These are phyloP conservation scores for Beta macrorhiza DNA, from an alignment of 179 eudicot genomes.

Conservation along the genomic window DNA sequence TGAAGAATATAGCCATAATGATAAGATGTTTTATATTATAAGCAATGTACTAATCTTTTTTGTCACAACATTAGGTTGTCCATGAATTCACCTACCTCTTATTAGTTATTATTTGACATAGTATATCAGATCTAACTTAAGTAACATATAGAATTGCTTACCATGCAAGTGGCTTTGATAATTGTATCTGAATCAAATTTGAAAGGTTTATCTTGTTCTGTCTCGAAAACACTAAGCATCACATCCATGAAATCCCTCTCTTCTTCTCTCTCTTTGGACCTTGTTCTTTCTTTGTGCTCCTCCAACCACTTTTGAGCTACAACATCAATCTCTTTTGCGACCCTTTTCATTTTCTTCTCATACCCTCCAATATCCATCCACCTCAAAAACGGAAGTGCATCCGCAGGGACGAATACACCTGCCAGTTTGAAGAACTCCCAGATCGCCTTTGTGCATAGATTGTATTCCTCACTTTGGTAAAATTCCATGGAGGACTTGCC, in stretches of 20 bases:
- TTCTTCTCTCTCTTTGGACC: not conserved
- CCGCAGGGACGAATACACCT: constrained; percentile 6
- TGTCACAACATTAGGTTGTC: too few relatives aligned
- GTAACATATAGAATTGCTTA: not conserved
- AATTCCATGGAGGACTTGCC: constrained; percentile 17
- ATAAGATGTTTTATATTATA: too few relatives aligned
- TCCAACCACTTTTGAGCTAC: constrained; percentile 27
- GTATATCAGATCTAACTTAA: too few relatives aligned
- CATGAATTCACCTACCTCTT: too few relatives aligned
- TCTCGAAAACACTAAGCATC: not conserved
- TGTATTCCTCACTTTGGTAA: not conserved
- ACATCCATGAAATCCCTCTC: constrained; percentile 11
- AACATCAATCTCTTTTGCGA: constrained; percentile 13
- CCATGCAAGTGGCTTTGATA: constrained; percentile 10
- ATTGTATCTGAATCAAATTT: not conserved
- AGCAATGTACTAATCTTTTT: too few relatives aligned
- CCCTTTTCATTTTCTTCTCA: constrained; percentile 26
- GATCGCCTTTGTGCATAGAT: not conserved
- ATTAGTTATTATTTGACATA: too few relatives aligned
- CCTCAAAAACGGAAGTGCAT: constrained; percentile 31
- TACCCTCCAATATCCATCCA: constrained; percentile 32
- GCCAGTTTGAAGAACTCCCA: constrained; percentile 25
- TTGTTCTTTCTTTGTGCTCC: constrained; percentile 21
- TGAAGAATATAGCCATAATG: too few relatives aligned
- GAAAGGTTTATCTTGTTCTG: not conserved